phyloP scores from a whole-genome alignment of 2,329 filamentous ascomycete genomes.

The Domatiomyces globalis region DNA sequence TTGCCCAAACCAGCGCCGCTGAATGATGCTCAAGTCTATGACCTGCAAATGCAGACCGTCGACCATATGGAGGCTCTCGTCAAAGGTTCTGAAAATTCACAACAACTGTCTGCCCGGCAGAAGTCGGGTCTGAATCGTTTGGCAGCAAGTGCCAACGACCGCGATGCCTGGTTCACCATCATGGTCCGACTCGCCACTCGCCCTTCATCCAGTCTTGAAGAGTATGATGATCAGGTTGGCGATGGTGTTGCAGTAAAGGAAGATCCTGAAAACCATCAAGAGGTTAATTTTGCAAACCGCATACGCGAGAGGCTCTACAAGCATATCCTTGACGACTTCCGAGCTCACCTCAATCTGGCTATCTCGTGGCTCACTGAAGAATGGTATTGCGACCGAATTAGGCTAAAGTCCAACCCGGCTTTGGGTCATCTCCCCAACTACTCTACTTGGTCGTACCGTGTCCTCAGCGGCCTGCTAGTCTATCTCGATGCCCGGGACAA shows the following conservation, averaged over 20 bases:
- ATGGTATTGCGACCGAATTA: slow-evolving; percentile 80
- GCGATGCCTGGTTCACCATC: slow-evolving; percentile 82
- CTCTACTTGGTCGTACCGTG: slow-evolving; percentile 59
- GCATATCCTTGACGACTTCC: slow-evolving; percentile 85
- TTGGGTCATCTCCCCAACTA: slow-evolving; percentile 42
- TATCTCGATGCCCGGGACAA: slow-evolving; percentile 77
- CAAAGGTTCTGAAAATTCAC: slow-evolving; percentile 53
- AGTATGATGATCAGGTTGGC: slow-evolving; percentile 44
- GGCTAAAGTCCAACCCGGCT: slow-evolving; percentile 27
- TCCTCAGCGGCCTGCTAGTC: slow-evolving; percentile 79
- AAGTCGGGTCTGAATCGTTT: slow-evolving; percentile 65
- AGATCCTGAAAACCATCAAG: slow-evolving; percentile 6
- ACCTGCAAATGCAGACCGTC: slow-evolving; percentile 60
- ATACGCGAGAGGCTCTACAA: slow-evolving; percentile 70
- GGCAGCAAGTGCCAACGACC: slow-evolving; percentile 69
- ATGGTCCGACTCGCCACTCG: slow-evolving; percentile 74
- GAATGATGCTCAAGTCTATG: slow-evolving; percentile 55
- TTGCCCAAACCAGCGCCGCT: slow-evolving; percentile 64
- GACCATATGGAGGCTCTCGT: slow-evolving; percentile 67
- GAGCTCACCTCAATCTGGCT: slow-evolving; percentile 73
- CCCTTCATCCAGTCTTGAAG: slow-evolving; percentile 56
- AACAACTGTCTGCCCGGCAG: slow-evolving; percentile 30
- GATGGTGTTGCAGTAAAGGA: slow-evolving; percentile 23
- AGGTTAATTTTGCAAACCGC: slow-evolving; percentile 37
- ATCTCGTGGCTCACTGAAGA: slow-evolving; percentile 94